Evolutionary conservation across 2,329 filamentous ascomycete species (phyloP), one percentile per base, ranked within the genome.

Genomic region (Pseudovirgaria hyperparasitica): DNA sequence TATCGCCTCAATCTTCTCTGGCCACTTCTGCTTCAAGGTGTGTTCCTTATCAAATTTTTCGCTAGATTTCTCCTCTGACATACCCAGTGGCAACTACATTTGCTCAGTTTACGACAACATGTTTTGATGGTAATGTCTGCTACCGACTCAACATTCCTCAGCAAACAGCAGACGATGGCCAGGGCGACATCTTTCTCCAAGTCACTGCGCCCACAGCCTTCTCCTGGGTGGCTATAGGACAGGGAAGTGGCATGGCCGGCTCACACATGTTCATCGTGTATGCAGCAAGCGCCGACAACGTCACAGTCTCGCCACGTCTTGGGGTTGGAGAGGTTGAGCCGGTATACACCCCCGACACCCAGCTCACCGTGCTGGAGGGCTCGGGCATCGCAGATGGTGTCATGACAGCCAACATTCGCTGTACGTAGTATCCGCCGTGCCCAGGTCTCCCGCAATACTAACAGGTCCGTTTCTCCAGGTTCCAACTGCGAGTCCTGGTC

Each of bases 181-280:
- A 55, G 4, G 70, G 70, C 29, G 69, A 70, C 42, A 58, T 77
- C 28, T 76, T 70, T 45, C 61, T 77, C 36, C 71, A 74, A 41
- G 58, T 78, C 30, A 53, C 52, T n/a, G 69, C 70, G 4, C 65
- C 68, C 2, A 56, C 57, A 2, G 53, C 51, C 5, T 66, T 66
- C 42, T 40, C 48, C 32, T 78, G 73, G 73, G 59, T 73, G 10
- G 66, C 58, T 6, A 54, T 76, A 11, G 73, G 69, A 16, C 68
- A 67, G 17, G 73, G 73, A 23, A 38, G 42, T 0, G 32, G 36
- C 22, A 78, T 78, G 73, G 21, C 45, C 9, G 65, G 61, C 17
- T 48, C 72, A 26, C 65, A 72, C 43, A 73, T 77, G 31, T 76
- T 78, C 42, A 36, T 78, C 41, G 58, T 76, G 37, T 78, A 78